Evolutionary conservation across 305 asterid genomes (phyloP).

Genomic region (Solanum hybrid): DNA sequence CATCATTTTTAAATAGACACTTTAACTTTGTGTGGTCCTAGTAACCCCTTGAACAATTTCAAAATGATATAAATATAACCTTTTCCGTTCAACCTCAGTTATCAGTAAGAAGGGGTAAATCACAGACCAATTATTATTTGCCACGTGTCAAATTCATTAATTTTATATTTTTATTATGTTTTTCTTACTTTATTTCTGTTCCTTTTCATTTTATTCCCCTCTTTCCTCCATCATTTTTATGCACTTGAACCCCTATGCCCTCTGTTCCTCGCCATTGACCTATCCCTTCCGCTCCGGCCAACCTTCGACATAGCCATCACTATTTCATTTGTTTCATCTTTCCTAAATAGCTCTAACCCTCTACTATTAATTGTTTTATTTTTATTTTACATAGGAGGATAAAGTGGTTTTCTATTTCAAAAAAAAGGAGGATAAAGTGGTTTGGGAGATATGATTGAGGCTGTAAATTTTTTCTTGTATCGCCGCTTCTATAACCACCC

Average conservation of each 20-base stretch:
- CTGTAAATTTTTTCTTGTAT: not conserved
- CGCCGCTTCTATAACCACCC: not conserved
- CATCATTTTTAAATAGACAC: not conserved
- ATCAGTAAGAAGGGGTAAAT: not conserved
- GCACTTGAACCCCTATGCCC: not conserved
- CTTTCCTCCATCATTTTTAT: not conserved
- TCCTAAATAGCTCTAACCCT: not conserved
- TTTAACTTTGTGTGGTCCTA: not conserved
- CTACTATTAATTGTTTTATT: not conserved
- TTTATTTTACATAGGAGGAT: not conserved
- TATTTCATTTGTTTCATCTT: not conserved
- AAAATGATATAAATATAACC: not conserved
- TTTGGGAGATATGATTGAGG: not conserved
- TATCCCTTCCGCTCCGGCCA: not conserved
- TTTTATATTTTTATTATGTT: not conserved
- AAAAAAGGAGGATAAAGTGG: not conserved
- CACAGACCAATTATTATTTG: not conserved
- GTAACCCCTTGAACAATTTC: not conserved
- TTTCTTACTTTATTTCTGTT: not conserved
- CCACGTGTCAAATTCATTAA: not conserved
- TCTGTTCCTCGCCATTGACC: not conserved
- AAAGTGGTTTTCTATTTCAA: not conserved
- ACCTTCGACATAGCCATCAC: not conserved
- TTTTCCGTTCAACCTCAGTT: not conserved
- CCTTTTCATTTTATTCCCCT: not conserved